Percentiles rank a stretch among this genome's conserved stretches.
Evolutionary conservation across 495 filamentous ascomycete genomes (phyloP).

Genomic region (Chaetomium tenue): DNA sequence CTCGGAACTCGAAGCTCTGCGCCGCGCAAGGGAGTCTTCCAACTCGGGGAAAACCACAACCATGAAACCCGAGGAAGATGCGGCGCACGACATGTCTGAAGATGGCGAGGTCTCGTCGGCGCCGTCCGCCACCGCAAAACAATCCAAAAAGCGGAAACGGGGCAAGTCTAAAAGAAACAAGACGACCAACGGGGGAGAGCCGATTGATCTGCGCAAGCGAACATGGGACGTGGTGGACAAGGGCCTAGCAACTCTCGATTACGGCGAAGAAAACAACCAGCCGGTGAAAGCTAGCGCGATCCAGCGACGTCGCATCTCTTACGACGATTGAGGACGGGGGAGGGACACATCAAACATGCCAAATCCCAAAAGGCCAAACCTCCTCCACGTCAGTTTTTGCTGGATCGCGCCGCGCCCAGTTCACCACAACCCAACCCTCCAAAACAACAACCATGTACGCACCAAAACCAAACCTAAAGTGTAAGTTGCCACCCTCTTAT

Average conservation of each 20-base stretch:
- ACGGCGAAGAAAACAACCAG: constrained; percentile 44
- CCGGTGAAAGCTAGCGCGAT: constrained; percentile 27
- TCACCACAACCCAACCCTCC: background rate
- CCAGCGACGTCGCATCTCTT: constrained; percentile 49
- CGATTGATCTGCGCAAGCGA: constrained; percentile 56
- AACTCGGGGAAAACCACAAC: constrained; percentile 24
- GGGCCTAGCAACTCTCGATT: constrained; percentile 52
- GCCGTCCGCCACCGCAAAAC: constrained; percentile 32
- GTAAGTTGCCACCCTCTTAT: constrained; percentile 18
- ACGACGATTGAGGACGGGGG: constrained; percentile 44
- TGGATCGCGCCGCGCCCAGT: constrained; percentile 2
- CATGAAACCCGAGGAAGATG: constrained; percentile 18
- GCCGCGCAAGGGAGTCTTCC: constrained; percentile 47
- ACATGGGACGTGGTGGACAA: constrained; percentile 58
- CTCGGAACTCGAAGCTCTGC: constrained; percentile 75
- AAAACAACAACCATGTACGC: background rate
- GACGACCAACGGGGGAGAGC: constrained; percentile 35
- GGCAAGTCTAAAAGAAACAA: constrained; percentile 40
- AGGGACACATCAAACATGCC: constrained; percentile 3
- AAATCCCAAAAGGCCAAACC: background rate
- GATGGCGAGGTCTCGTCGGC: constrained; percentile 35
- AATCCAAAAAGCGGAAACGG: constrained; percentile 36
- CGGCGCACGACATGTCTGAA: constrained; percentile 29
- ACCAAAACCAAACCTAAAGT: background rate
- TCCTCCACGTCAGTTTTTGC: background rate